Base-by-base conservation (phyloP, 75 land plant species). In the Larix kaempferi region DNA sequence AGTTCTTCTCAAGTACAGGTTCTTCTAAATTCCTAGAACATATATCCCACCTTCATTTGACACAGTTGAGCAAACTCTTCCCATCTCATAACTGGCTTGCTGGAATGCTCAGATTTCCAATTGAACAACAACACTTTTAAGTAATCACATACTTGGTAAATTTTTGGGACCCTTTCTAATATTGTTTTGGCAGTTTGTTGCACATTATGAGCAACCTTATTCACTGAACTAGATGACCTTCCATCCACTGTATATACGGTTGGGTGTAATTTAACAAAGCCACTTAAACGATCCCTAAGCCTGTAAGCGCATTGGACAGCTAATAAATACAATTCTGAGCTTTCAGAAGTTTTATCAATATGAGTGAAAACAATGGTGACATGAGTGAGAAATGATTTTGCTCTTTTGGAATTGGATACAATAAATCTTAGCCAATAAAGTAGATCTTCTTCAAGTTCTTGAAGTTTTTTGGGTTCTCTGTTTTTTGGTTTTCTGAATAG, bases 41-140 rank as follows among this genome's bases (percentile, higher is more conserved):
- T n/a, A n/a, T n/a, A n/a, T n/a, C n/a, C n/a, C n/a, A n/a, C n/a
- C n/a, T 83, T 84, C 25, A 78, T 61, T 64, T 86, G 85, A 71
- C 94, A 92, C 19, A 92, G 49, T 15, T 85, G 80, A 13, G 67
- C 35, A 77, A 92, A 92, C 22, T 89, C 90, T 19, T 77, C 74
- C 94, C 90, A 89, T 54, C 56, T 88, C 82, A 92, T 86, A 26
- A 76, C 82, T 44, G 91, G 92, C 71, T 84, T 89, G 83, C 85
- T 82, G 13, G 60, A 76, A 77, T 89, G 88, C 80, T 83, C 83
- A 67, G 69, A 63, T 78, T 85, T 85, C 94, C 94, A 92, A 22
- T 84, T 87, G 19, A 72, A 74, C 67, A 92, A 37, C 81, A 81
- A 66, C 91, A 89, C 1, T n/a, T n/a, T n/a, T n/a, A n/a, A n/a